phyloP scores from a whole-genome alignment of 2,329 filamentous ascomycete species.

The Coniochaeta prunicola region DNA sequence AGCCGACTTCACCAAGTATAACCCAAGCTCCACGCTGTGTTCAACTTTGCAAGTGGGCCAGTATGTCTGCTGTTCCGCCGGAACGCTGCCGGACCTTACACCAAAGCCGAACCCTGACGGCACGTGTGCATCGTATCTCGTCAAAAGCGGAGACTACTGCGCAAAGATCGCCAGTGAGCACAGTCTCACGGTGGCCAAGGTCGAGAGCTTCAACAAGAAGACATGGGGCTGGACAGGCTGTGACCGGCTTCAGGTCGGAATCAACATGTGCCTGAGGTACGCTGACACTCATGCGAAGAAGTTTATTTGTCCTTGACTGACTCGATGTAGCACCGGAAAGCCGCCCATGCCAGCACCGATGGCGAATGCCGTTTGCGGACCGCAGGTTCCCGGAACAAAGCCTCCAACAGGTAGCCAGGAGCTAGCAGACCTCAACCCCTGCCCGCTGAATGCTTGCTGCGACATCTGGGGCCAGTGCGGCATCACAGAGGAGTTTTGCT shows the following conservation, averaged over 20 bases:
- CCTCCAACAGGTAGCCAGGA: background rate
- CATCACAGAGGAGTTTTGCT: slow-evolving; percentile 9
- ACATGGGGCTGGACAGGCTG: background rate
- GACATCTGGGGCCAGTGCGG: slow-evolving; percentile 9
- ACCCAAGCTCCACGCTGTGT: slow-evolving; percentile 20
- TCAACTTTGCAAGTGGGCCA: slow-evolving; percentile 22
- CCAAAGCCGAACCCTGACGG: slow-evolving; percentile 27
- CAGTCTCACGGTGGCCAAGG: background rate
- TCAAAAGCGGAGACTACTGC: slow-evolving; percentile 20
- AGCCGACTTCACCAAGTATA: slow-evolving; percentile 17
- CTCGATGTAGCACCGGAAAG: slow-evolving; percentile 15
- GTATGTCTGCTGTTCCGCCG: slow-evolving; percentile 28
- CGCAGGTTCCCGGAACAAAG: slow-evolving; percentile 20
- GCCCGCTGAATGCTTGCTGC: slow-evolving; percentile 12
- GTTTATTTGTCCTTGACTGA: slow-evolving; percentile 23
- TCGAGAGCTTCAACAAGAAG: background rate
- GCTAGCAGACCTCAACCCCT: slow-evolving; percentile 11
- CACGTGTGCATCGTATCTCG: slow-evolving; percentile 23
- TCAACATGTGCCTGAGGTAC: background rate
- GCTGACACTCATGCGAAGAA: background rate
- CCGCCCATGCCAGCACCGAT: slow-evolving; percentile 24
- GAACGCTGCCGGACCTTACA: slow-evolving; percentile 22
- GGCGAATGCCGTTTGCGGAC: slow-evolving; percentile 24
- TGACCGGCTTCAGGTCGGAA: background rate
- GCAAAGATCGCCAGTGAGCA: background rate